Evolutionary conservation across 768 basidiomycete genomes (phyloP).

Genomic region (Hirschioporus abietinus): DNA sequence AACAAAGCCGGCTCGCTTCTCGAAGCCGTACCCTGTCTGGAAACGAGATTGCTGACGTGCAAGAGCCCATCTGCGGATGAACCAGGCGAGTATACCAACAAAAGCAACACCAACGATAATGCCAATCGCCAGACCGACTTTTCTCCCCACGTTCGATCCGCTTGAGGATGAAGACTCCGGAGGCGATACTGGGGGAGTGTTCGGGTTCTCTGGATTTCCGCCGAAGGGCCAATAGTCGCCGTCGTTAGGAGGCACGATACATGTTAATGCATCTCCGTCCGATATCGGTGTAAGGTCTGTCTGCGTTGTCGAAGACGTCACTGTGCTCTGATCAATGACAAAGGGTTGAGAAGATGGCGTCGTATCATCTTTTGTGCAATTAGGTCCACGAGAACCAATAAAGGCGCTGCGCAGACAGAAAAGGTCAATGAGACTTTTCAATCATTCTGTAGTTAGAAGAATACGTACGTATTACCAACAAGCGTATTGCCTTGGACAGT

Average conservation of each 20-base stretch:
- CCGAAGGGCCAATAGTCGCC: constrained; percentile 74
- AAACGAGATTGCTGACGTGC: constrained; percentile 18
- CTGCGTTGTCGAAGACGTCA: constrained; percentile 41
- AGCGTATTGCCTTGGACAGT: constrained; percentile 58
- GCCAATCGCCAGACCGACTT: constrained; percentile 47
- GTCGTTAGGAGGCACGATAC: constrained; percentile 59
- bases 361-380: constrained; percentile 47
- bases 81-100: constrained; percentile 37
- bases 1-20: not conserved
- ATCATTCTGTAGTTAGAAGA: constrained; percentile 57
- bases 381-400: constrained; percentile 42
- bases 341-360: constrained; percentile 56
- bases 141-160: constrained; percentile 29
- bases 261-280: constrained; percentile 56
- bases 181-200: constrained; percentile 17
- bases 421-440: not conserved
- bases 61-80: constrained; percentile 44
- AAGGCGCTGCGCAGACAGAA: constrained; percentile 17
- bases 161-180: constrained; percentile 13
- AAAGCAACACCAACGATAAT: constrained; percentile 41
- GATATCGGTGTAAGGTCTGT: constrained; percentile 43
- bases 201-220: constrained; percentile 33
- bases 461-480: constrained; percentile 58
- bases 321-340: constrained; percentile 44
- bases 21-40: not conserved